Evolutionary conservation across 2,329 filamentous ascomycete genomes (phyloP), one percentile per base, ranked within the genome.

Genomic region (Tolypocladium guangdongense): DNA sequence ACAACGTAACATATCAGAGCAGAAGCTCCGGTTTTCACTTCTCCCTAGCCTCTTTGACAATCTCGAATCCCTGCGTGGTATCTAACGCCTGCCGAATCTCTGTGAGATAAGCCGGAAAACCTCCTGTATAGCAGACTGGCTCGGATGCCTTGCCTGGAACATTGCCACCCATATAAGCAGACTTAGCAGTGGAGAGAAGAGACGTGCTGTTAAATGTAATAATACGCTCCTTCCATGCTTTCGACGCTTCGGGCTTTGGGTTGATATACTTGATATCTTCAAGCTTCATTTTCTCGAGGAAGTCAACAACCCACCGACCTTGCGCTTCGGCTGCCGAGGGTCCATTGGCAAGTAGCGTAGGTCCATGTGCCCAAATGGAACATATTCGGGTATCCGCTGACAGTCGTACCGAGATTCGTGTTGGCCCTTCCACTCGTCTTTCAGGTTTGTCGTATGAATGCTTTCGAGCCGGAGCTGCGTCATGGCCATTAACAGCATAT

Each of bases 101-200:
- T 0, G 14, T 33, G 7, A 50, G 51, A 47, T 76, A 76, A 3
- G 37, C 41, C 0, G 67, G 66, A 18, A 76, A 64, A 0, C 73
- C 73, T 0, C 68, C 74, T 0, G 71, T 52, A 54, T 73, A 83
- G 49, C 74, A 74, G 10, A 81, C 64, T 1, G 74, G 74, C 66
- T 83, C 79, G 30, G 68, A 69, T 0, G 69, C 59, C 66, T 82
- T 82, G 0, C 74, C 78, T 0, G 80, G 78, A 2, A 81, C 70
- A 41, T 69, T 79, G 0, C 72, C 75, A 3, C 81, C 80, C 74
- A 81, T 78, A 56, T 80, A 82, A 22, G 76, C 82, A 7, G 71
- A 77, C 30, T 65, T 68, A 0, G 73, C 73, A 0, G 68, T 74
- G 0, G 77, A 76, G 54, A 83, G 73, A 4, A 83, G 64, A 6